Evolutionary conservation across 495 filamentous ascomycete species (phyloP), one percentile per base, ranked within the genome.

Genomic region (Delitschia confertaspora): DNA sequence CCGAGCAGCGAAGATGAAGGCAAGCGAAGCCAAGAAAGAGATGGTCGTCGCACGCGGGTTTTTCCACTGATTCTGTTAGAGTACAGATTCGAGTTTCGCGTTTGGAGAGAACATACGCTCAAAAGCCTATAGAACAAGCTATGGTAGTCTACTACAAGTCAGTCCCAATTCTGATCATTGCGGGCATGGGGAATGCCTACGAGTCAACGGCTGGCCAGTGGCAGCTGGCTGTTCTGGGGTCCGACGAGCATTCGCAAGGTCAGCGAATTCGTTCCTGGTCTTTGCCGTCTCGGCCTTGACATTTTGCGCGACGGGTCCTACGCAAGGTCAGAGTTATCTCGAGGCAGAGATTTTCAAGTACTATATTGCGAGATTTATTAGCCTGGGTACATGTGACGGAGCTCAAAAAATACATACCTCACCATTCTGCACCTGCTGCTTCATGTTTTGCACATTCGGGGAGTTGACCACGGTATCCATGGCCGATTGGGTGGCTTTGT

Each of bases 81-180:
- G 63, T 53, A 52, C 25, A 23, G 11, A 13, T 32, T 26, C 34
- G 41, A 18, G 14, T n/a, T 19, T 43, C 37, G 55, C 51, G 51
- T 47, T 20, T 9, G 23, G 23, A 27, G 34, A 6, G 10, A 14
- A 69, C 76, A 64, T 60, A 80, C 76, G 68, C 76, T 81, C 47
- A 99, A 65, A 40, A 99, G 73, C 63, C 83, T 85, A 58, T 85
- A 85, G 70, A 96, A 88, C 68, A 95, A 76, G 24, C 87, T 95
- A 68, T 96, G 91, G 65, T 95, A 99, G 66, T 88, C 73, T 76
- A 35, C 4, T 26, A 39, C 22, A 38, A 40, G 60, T 57, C 14
- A 43, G 38, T 43, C 21, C 32, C 19, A 4, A 33, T 20, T 20
- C 18, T 27, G 31, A 33, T 5, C 37, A 35, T 23, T 13, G 19